Evolutionary conservation across 176 grass and related monocot species (phyloP).

Genomic region (Microstegium vimineum): DNA sequence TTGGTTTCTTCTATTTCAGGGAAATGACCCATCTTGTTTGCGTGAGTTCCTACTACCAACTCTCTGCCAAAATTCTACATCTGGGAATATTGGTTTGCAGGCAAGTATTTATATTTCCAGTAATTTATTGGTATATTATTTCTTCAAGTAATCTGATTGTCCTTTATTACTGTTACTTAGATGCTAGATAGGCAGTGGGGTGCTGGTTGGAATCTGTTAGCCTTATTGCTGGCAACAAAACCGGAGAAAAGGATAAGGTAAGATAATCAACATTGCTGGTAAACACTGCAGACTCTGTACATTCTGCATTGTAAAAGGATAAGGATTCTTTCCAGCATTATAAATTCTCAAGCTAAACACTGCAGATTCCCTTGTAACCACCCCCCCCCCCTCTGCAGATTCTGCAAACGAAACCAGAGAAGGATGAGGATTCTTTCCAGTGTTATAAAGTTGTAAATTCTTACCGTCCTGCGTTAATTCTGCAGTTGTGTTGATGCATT

Average conservation of each 20-base stretch:
- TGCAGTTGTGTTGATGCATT: conserved; percentile 74
- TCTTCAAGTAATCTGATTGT: conserved; percentile 25
- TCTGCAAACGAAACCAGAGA: background rate
- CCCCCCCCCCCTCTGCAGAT: too few species aligned
- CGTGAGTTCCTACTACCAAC: conserved; percentile 84
- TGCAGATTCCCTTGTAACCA: background rate
- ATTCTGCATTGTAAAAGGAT: background rate
- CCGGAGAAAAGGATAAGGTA: conserved; percentile 85
- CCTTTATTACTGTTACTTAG: conserved; percentile 30
- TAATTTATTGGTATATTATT: conserved; percentile 15
- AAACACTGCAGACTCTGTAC: conserved; percentile 9
- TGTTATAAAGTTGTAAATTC: background rate
- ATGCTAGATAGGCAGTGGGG: conserved; percentile 87
- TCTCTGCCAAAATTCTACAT: conserved; percentile 61
- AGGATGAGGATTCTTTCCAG: background rate
- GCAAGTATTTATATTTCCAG: conserved; percentile 25
- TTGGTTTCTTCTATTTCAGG: conserved; percentile 35
- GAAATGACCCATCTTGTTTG: conserved; percentile 82
- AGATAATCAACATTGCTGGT: conserved; percentile 15
- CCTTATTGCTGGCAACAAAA: conserved; percentile 67
- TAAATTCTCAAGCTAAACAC: background rate
- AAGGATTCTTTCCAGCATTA: background rate
- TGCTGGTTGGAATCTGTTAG: conserved; percentile 93
- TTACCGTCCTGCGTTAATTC: background rate
- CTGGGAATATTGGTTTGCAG: conserved; percentile 74